Evolutionary conservation across 2,329 filamentous ascomycete species (phyloP), one percentile per base, ranked within the genome.

Genomic region (Curvularia spicifera): DNA sequence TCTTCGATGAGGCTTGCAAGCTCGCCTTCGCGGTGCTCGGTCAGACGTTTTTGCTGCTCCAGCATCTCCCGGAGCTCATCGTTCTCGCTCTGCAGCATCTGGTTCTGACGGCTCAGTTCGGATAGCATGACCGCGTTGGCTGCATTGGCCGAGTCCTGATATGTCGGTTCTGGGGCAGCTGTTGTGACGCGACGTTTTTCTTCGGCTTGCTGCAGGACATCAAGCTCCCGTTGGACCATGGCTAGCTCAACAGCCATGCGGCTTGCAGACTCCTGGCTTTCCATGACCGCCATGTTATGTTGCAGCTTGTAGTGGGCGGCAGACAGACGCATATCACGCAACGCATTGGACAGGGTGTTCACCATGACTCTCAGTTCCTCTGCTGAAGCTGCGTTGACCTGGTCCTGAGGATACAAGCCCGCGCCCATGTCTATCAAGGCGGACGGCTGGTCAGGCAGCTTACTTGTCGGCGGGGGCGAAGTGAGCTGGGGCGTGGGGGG

Each of bases 241-340:
- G 95, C 91, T 69, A 96, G 90, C 77, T 97, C 94, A 5, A 97
- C 93, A 35, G 89, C 90, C 66, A 94, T 92, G 26, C 93, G 88
- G 77, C 96, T 93, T 9, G 91, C 86, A 29, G 93, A 89, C 67
- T 96, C 92, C 48, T 89, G 88, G 53, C 91, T 93, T 71, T 96
- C 91, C 64, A 97, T 88, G 51, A 86, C 88, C 28, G 96, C 84
- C 71, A 97, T 85, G 68, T 89, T 93, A 72, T 93, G 90, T 75
- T 97, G 94, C 53, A 98, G 81, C 78, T 95, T 96, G 80, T 95
- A 90, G 75, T 97, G 93, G 31, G 93, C 91, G 15, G 90, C 89
- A 58, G 93, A 90, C 81, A 93, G 93, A 71, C 95, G 91, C 55
- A 86, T 83, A 65, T 90, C 87, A 61, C 84, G 81, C n/a, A 87